A percentile compares a stretch with the other conserved stretches of the same genome.
phyloP scores from a whole-genome alignment of 106 monocot species.

The Dendrobium chrysotoxum region DNA sequence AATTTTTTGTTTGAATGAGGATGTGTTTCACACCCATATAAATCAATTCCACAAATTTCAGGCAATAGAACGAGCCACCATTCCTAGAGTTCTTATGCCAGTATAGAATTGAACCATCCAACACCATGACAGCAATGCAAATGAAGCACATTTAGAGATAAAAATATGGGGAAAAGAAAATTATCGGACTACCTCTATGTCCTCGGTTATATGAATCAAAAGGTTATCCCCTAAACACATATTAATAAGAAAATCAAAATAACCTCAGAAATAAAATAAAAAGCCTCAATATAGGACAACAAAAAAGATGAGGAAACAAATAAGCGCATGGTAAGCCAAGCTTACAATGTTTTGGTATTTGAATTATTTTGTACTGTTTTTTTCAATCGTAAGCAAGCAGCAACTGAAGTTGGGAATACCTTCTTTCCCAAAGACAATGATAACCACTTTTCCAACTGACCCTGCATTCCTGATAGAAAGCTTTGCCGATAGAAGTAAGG shows the following conservation, averaged over 20 bases:
- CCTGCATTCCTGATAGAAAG: conserved; percentile 86
- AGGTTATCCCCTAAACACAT: neutral
- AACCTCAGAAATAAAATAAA: neutral
- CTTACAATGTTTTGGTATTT: neutral
- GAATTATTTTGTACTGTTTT: neutral
- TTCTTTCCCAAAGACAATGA: conserved; percentile 73
- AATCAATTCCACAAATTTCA: neutral
- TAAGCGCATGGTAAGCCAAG: neutral
- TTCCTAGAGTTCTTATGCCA: neutral
- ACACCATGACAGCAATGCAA: neutral
- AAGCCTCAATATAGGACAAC: neutral
- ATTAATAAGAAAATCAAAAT: neutral
- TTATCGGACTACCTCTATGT: neutral
- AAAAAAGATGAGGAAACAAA: neutral
- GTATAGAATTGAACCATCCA: neutral
- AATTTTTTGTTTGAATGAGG: neutral
- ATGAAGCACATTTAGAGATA: no score
- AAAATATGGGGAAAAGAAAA: neutral
- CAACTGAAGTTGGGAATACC: conserved; percentile 30
- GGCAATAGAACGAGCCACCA: neutral
- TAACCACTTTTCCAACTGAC: conserved; percentile 65
- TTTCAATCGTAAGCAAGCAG: neutral
- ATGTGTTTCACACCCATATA: neutral
- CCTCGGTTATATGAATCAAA: neutral
- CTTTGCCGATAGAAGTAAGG: conserved; percentile 64